Conservation (phyloP, 1,284 basidiomycete genomes). For the Volvariella volvacea region DNA sequence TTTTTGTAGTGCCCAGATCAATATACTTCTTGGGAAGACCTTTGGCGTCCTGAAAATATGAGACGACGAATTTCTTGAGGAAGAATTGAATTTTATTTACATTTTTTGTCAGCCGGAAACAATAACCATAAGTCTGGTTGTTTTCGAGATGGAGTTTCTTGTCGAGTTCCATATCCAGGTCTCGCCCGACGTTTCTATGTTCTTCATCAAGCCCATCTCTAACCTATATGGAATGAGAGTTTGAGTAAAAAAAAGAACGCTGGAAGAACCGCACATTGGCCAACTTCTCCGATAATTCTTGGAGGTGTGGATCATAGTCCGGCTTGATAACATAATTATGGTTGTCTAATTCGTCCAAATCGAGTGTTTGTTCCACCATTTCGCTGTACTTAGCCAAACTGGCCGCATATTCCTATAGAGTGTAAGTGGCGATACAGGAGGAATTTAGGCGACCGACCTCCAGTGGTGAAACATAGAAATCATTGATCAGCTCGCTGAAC, state of each 20-base stretch:
- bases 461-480: constrained; percentile 59
- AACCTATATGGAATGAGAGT: constrained; percentile 26
- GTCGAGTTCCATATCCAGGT: constrained; percentile 83
- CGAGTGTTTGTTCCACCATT: constrained; percentile 95
- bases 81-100: constrained; percentile 37
- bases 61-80: not conserved
- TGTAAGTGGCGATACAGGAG: not conserved
- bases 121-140: constrained; percentile 86
- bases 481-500: constrained; percentile 53
- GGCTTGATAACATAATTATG: constrained; percentile 94
- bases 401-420: constrained; percentile 48
- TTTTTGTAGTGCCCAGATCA: constrained; percentile 84
- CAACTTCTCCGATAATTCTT: constrained; percentile 66
- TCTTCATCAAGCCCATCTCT: constrained; percentile 84
- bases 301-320: constrained; percentile 79
- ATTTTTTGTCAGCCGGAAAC: constrained; percentile 88
- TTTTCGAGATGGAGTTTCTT: constrained; percentile 98
- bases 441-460: constrained; percentile 34
- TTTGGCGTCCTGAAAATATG: constrained; percentile 69
- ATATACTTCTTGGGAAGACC: constrained; percentile 72
- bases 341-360: constrained; percentile 76
- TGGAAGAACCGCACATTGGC: constrained; percentile 32
- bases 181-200: constrained; percentile 67
- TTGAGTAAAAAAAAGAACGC: not conserved
- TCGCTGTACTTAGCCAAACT: constrained; percentile 78